These are phyloP conservation scores for Amauroascus niger DNA, from an alignment of 2,329 filamentous ascomycete species.

Conservation along the genomic window DNA sequence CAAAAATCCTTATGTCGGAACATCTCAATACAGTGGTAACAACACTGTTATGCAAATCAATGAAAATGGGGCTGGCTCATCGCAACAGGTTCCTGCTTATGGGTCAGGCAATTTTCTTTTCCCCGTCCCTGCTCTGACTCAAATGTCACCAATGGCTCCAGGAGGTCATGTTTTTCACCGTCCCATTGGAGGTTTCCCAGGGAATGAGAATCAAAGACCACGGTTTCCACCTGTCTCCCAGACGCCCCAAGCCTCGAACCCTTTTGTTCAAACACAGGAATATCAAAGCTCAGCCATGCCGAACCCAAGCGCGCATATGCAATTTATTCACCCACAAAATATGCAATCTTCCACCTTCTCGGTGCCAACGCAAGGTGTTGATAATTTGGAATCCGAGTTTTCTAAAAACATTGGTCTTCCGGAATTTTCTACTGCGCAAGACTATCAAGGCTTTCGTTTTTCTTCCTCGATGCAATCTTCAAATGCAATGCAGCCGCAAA, in stretches of 20 bases:
- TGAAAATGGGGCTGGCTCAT: neutral
- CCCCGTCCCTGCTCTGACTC: neutral
- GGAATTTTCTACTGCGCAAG: neutral
- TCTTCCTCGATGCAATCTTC: neutral
- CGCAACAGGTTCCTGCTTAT: neutral
- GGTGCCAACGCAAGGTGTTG: neutral
- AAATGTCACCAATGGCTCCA: neutral
- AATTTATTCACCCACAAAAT: neutral
- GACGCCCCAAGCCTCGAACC: neutral
- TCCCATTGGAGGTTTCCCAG: neutral
- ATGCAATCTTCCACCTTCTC: neutral
- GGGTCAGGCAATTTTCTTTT: neutral
- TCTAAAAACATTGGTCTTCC: neutral
- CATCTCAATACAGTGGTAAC: neutral
- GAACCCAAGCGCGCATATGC: neutral
- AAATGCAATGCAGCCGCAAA: neutral
- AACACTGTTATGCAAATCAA: neutral
- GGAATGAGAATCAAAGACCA: neutral
- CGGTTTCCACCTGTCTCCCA: neutral
- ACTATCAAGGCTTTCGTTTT: neutral
- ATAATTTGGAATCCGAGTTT: neutral
- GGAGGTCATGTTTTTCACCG: neutral
- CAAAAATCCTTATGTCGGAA: neutral
- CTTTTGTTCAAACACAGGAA: neutral
- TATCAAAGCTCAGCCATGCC: neutral